These are phyloP conservation scores for Rhododendron ferrugineum DNA, from an alignment of 148 eudicot genomes.

Conservation along the genomic window DNA sequence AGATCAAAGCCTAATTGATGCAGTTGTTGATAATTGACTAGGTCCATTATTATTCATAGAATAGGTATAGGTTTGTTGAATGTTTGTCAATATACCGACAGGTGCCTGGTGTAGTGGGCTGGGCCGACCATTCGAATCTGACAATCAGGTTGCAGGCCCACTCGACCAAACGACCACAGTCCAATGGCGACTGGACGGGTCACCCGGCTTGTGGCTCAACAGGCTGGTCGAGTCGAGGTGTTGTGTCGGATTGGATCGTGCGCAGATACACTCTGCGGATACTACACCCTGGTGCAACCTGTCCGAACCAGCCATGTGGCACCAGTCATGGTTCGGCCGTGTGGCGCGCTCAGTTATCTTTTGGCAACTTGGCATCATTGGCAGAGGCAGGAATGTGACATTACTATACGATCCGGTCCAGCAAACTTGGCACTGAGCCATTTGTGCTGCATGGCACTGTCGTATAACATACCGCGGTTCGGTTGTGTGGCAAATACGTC, in stretches of 20 bases:
- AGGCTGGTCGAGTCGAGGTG: too few relatives aligned
- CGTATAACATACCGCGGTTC: background rate
- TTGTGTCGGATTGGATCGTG: too few relatives aligned
- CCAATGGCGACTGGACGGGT: too few relatives aligned
- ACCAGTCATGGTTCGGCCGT: too few relatives aligned
- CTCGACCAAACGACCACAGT: too few relatives aligned
- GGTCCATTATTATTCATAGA: background rate
- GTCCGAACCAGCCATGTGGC: too few relatives aligned
- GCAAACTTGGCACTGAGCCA: background rate
- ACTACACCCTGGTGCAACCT: too few relatives aligned
- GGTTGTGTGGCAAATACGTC: background rate
- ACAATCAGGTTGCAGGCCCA: too few relatives aligned
- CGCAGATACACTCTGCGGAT: too few relatives aligned
- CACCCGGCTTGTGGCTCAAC: too few relatives aligned
- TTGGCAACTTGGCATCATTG: background rate
- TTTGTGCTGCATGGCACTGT: background rate
- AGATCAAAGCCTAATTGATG: background rate
- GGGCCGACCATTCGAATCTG: too few relatives aligned
- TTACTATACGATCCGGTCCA: background rate
- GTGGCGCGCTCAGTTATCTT: background rate
- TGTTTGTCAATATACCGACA: background rate
- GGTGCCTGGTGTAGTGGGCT: background rate
- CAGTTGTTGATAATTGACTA: background rate
- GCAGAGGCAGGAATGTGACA: background rate
- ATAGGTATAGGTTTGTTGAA: background rate